Base-by-base conservation (phyloP, 2,329 filamentous ascomycete species). In the Sarocladium strictum region DNA sequence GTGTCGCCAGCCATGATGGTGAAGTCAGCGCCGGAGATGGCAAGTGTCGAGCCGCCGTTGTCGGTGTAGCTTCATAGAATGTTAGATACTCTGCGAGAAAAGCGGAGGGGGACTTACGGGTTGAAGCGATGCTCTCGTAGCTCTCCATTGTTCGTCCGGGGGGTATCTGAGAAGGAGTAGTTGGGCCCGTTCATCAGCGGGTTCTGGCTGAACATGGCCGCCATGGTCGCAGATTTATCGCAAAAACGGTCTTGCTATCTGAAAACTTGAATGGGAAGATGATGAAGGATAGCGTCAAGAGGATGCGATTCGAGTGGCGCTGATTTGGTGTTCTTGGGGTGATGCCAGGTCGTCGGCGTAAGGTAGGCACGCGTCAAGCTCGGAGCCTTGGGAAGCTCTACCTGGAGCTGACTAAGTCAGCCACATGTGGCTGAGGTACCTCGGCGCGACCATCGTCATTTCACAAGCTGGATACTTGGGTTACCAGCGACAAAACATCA, bases 1-100 rank as follows among this genome's bases (percentile, higher is more conserved):
- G 94, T 99, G 77, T 99, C 94, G 74, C 95, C 94, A 43, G 94
- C 94, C 70, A 99, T 85, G 75, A 99, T 95, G 68, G 91, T 85
- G 78, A 97, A 99, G 77, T 95, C 89, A 68, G 85, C 85, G 63
- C 95, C 94, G 37, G 90, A 87, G 72, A 99, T 97, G 66, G 91
- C 94, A 55, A 99, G 84, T 54, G 94, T 97, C 57, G 91, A 96
- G 63, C 94, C 94, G 63, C 94, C 94, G 71, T 99, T 99, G 78
- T 99, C 93, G 62, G 94, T 95, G 75, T 99, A 99, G 64, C 89
- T 94, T 63, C 3, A 35, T 15, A 15, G 19, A 3, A 33, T 7
- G 23, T 38, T 26, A 40, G n/a, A 38, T 23, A 23, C 47, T 55
- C 33, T 59, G 53, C 24, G 35, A 21, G 54, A 53, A 51, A 49